Conservation (phyloP, 306 rosid species). For the Sindora glabra region DNA sequence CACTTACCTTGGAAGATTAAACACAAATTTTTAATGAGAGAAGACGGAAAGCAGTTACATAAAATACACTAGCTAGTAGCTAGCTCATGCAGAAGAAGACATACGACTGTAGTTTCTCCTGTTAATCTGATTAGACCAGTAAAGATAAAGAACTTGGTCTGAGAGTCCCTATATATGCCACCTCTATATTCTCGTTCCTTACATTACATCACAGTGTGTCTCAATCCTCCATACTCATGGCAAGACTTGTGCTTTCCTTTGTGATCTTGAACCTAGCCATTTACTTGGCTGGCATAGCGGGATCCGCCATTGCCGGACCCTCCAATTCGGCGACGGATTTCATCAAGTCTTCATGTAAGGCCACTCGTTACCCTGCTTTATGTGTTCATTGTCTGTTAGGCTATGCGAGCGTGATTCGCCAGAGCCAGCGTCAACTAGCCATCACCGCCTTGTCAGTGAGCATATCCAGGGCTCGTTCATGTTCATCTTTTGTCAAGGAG, state of each 20-base stretch:
- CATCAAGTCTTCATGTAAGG: conserved; percentile 52
- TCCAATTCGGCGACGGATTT: conserved; percentile 28
- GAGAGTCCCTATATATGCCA: conserved; percentile 7
- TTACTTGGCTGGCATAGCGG: conserved; percentile 5
- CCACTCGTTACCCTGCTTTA: conserved; percentile 43
- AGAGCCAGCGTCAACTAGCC: conserved; percentile 34
- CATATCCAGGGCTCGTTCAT: conserved; percentile 27
- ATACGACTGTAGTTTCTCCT: background rate
- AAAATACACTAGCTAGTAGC: background rate
- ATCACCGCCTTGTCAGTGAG: conserved; percentile 44
- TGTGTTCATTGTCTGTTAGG: conserved; percentile 41
- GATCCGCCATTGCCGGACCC: conserved; percentile 1
- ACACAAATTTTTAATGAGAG: background rate
- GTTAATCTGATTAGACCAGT: background rate
- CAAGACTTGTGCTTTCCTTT: conserved; percentile 12
- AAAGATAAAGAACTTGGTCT: background rate
- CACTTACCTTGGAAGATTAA: background rate
- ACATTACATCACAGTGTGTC: background rate
- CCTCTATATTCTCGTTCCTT: background rate
- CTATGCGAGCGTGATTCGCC: conserved; percentile 30
- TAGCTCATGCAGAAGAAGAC: no score
- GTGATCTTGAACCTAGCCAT: conserved; percentile 13
- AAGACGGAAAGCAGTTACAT: background rate
- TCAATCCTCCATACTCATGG: conserved; percentile 18
- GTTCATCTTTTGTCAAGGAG: conserved; percentile 27